Evolutionary conservation across 345 rosid genomes (phyloP), one percentile per base, ranked within the genome.

Genomic region (Nasturtium officinale): DNA sequence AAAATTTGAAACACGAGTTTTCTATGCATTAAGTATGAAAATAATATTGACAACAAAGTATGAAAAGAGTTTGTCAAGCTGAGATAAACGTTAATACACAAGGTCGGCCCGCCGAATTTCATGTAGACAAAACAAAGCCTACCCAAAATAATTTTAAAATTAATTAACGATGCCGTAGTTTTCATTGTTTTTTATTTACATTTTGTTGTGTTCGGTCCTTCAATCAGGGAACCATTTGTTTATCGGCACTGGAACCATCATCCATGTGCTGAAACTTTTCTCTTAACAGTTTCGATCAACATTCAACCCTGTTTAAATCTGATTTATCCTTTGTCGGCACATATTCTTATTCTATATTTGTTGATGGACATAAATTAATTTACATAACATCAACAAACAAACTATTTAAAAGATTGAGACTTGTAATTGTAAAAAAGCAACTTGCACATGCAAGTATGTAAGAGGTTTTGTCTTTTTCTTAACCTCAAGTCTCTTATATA

Each of bases 391-490:
- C 61, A 32, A 54, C 56, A 45, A 33, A 42, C 50, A 43, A 21
- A 2, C 8, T 15, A 7, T 15, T 48, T 37, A 43, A 76, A 69
- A 53, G 9, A 61, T 8, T 4, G 11, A 2, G 74, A 54, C 69
- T 52, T 64, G 17, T 46, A 55, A 35, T 20, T 28, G 71, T 18
- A 46, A 45, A 45, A 51, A 51, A 46, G 45, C 79, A 69, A 63
- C 63, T 69, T 38, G 67, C 80, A 77, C 72, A 64, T 77, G 80
- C 72, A 77, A 77, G 70, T 54, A 77, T 77, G 76, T 77, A 70
- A 46, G 76, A 37, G 61, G 29, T 3, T 46, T 69, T 37, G 80
- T 76, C 72, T 25, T 77, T 70, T 5, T 64, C 61, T 8, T 21
- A 55, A 64, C 29, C 46, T 26, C 21, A 26, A 30, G 40, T 77